Base-by-base conservation (phyloP, 129 eudicot genomes). In the Scalesia atractyloides region DNA sequence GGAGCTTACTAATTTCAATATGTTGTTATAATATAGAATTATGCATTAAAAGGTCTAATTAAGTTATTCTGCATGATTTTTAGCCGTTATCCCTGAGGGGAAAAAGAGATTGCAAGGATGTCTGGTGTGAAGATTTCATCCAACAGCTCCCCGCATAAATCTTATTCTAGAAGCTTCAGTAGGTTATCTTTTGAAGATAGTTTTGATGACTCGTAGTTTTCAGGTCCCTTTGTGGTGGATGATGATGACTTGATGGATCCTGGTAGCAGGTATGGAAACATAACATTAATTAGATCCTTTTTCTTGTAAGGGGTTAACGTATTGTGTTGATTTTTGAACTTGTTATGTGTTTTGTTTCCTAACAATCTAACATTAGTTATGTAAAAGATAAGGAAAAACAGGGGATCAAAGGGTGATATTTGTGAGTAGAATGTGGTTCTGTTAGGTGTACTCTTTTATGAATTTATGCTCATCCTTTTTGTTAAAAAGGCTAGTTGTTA, bases 221-320 rank as follows among this genome's bases (percentile, higher is more conserved):
- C 91, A 53, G 91, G 96, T 8, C 92, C 96, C 14, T 93, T 93
- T 83, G 86, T 87, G 63, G 87, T 93, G 72, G 97, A 93, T 69
- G 90, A 89, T 33, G 98, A 89, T 56, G 97, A 87, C 46, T 69
- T 79, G 67, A 78, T 79, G 14, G 91, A 92, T 82, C 85, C 80
- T 41, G 82, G 85, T 79, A 86, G 83, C 89, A 90, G 98, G 98
- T 93, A 86, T 69, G 77, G 71, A 61, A 19, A 39, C 69, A 34
- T 47, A 30, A 56, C 48, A n/a, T 48, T 56, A 46, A n/a, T 48
- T 56, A 46, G 11, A 26, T 68, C 41, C 19, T 47, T 41, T 50
- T 49, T 74, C 53, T 63, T 64, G 48, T n/a, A 73, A 3, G 59
- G 17, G 26, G 73, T 69, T 36, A 36, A 18, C 34, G 34, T 73